Evolutionary conservation across 169 alveolate genomes (phyloP).

Genomic region (Plasmodium coatneyi): DNA sequence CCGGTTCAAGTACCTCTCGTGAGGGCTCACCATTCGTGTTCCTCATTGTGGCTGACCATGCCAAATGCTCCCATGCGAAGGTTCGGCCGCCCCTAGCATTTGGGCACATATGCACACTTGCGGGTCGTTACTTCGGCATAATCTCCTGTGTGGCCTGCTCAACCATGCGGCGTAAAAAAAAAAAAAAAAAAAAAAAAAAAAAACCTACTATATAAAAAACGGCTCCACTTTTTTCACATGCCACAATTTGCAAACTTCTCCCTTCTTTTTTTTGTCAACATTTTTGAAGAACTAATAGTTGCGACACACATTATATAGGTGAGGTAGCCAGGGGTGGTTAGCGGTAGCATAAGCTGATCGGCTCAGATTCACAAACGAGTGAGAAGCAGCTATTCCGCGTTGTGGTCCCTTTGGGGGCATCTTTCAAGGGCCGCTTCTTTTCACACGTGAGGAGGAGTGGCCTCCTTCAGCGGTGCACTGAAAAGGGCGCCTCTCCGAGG

Average conservation of each 20-base stretch:
- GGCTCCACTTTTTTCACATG: neutral
- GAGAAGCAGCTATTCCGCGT: neutral
- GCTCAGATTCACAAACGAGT: neutral
- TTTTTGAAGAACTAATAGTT: neutral
- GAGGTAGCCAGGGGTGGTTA: neutral
- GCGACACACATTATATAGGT: neutral
- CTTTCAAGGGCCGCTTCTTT: neutral
- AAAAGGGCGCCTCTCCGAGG: neutral
- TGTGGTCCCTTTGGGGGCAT: neutral
- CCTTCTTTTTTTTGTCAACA: neutral
- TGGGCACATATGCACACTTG: neutral
- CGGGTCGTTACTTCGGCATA: neutral
- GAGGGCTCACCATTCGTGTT: neutral
- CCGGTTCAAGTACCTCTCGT: conserved; percentile 34
- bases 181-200: neutral
- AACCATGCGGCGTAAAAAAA: neutral
- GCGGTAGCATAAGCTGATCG: neutral
- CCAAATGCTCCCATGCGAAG: neutral
- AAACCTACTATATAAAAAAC: neutral
- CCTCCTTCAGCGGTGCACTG: neutral
- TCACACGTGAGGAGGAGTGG: neutral
- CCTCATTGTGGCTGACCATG: neutral
- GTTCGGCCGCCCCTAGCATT: neutral
- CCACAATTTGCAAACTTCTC: neutral
- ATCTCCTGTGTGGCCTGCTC: neutral